phyloP scores from a whole-genome alignment of 2,329 filamentous ascomycete species.

The Cyanodermella asteris region DNA sequence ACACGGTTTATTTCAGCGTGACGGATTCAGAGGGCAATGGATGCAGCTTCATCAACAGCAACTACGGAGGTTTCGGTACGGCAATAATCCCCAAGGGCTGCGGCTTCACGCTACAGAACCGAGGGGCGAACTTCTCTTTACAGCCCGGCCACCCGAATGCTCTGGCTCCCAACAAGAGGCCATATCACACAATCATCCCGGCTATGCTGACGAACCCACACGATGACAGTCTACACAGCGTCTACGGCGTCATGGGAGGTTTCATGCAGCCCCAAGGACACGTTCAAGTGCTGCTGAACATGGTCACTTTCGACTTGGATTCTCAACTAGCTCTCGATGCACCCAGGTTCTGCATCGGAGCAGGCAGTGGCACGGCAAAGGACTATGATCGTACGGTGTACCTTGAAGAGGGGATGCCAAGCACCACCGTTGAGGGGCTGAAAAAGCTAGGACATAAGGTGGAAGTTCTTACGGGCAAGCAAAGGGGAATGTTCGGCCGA shows the following conservation, averaged over 20 bases:
- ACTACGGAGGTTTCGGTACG: constrained; percentile 72
- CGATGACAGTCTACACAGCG: constrained; percentile 56
- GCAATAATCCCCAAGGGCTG: constrained; percentile 65
- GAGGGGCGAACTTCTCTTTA: constrained; percentile 69
- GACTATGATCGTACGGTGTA: constrained; percentile 44
- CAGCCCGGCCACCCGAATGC: constrained; percentile 50
- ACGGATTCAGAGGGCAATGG: constrained; percentile 70
- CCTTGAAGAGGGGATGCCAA: constrained; percentile 61
- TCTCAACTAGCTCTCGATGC: constrained; percentile 82
- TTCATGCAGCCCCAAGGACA: constrained; percentile 98
- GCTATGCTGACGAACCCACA: constrained; percentile 60
- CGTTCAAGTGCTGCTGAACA: constrained; percentile 77
- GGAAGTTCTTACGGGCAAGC: constrained; percentile 41
- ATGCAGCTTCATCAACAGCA: constrained; percentile 91
- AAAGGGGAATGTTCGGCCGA: constrained; percentile 53
- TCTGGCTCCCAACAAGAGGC: constrained; percentile 60
- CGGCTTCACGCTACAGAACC: constrained; percentile 87
- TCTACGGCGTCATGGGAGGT: constrained; percentile 93
- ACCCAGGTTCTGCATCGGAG: constrained; percentile 71
- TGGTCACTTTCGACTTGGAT: constrained; percentile 58
- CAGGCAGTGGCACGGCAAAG: constrained; percentile 40
- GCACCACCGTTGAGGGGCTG: constrained; percentile 45
- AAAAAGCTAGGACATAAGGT: constrained; percentile 51
- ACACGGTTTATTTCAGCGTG: constrained; percentile 85
- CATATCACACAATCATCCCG: constrained; percentile 96